Conservation (phyloP, 352 stramenopile genomes). For the Thalassiosira sp. region DNA sequence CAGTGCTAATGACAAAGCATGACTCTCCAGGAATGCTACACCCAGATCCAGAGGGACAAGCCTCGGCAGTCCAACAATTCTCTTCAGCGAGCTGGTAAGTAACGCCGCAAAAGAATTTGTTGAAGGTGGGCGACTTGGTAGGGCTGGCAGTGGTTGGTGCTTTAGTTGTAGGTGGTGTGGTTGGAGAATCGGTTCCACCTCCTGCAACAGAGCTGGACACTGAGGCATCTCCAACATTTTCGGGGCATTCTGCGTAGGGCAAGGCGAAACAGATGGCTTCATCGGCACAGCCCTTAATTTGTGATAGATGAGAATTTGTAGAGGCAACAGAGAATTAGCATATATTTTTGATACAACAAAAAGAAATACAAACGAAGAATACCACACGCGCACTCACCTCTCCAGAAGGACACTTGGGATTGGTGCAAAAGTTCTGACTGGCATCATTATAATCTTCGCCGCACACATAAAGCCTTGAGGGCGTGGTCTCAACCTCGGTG, state of each 20-base stretch:
- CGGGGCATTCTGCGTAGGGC: background rate
- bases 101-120: slow-evolving; percentile 16
- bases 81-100: slow-evolving; percentile 12
- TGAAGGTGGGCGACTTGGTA: background rate
- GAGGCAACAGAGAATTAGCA: no score
- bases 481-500: background rate
- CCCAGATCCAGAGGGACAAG: slow-evolving; percentile 5
- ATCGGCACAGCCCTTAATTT: background rate
- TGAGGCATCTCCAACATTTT: background rate
- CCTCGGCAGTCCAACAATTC: slow-evolving; percentile 10
- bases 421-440: background rate
- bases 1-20: slow-evolving; percentile 6
- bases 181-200: background rate
- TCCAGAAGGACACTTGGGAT: background rate
- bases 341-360: no score
- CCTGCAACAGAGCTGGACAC: background rate
- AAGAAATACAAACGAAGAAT: background rate
- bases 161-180: background rate
- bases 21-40: background rate
- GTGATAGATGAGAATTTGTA: no score
- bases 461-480: background rate
- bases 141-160: no score
- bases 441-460: slow-evolving; percentile 1
- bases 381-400: background rate
- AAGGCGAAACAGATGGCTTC: background rate